Evolutionary conservation across 495 filamentous ascomycete genomes (phyloP).

Genomic region (Penicillium roqueforti): DNA sequence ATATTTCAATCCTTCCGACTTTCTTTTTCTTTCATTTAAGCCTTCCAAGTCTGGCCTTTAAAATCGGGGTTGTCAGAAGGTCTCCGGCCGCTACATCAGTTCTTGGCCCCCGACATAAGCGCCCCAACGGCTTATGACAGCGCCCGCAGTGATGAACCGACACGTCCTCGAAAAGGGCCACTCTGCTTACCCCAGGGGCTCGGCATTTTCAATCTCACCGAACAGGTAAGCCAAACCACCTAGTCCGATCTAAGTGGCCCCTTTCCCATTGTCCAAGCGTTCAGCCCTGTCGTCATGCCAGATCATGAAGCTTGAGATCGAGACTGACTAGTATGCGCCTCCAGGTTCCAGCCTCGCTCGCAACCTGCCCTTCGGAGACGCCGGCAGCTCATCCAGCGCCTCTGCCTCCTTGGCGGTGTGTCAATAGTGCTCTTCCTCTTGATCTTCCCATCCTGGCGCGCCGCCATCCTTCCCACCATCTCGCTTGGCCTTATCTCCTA

Average conservation of each 20-base stretch:
- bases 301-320: conserved; percentile 4
- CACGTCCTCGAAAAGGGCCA: conserved; percentile 77
- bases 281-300: conserved; percentile 7
- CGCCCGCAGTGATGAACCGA: conserved; percentile 47
- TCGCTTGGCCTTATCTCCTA: conserved; percentile 69
- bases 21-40: neutral
- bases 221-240: conserved; percentile 60
- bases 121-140: conserved; percentile 16
- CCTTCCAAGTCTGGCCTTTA: neutral
- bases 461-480: conserved; percentile 55
- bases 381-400: conserved; percentile 65
- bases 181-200: conserved; percentile 56
- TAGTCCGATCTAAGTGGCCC: neutral
- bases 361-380: conserved; percentile 70
- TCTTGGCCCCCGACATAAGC: conserved; percentile 21
- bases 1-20: neutral
- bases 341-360: conserved; percentile 83
- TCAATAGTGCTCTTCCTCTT: conserved; percentile 63
- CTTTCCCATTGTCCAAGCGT: conserved; percentile 1
- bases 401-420: conserved; percentile 49
- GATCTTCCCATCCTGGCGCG: conserved; percentile 63
- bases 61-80: neutral
- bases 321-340: conserved; percentile 2
- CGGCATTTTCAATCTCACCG: conserved; percentile 81
- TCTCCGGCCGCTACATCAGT: conserved; percentile 6